Evolutionary conservation across 1,139 yeast species (phyloP).

Genomic region (Protomyces pachydermus): DNA sequence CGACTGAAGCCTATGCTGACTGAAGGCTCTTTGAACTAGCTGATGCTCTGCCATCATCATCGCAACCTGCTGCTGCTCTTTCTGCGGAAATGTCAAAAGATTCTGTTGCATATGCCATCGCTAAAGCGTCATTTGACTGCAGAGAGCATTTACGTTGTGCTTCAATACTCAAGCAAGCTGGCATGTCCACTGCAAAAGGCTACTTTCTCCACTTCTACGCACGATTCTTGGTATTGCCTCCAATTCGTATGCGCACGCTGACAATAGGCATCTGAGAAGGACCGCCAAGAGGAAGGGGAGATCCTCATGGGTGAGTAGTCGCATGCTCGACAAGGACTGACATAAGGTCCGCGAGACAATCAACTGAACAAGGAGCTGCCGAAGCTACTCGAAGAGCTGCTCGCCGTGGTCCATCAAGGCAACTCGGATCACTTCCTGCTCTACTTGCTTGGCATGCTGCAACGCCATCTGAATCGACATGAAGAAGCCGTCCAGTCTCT

Average conservation of each 20-base stretch:
- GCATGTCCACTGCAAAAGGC: background rate
- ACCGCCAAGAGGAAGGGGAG: conserved; percentile 66
- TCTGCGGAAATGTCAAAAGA: background rate
- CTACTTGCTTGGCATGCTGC: conserved; percentile 49
- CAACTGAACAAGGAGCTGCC: conserved; percentile 39
- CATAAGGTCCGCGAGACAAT: conserved; percentile 42
- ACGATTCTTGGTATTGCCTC: conserved; percentile 51
- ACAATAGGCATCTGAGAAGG: conserved; percentile 67
- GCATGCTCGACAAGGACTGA: background rate
- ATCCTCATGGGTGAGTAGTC: conserved; percentile 46
- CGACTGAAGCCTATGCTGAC: too few relatives aligned
- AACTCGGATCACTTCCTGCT: conserved; percentile 55
- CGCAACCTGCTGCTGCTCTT: too few relatives aligned
- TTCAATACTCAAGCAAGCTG: conserved; percentile 33
- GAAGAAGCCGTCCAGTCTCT: conserved; percentile 39
- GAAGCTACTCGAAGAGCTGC: conserved; percentile 39
- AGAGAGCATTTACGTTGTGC: conserved; percentile 83
- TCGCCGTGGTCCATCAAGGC: conserved; percentile 30
- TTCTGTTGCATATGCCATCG: conserved; percentile 41
- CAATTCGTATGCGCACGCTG: conserved; percentile 41
- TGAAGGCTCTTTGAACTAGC: background rate
- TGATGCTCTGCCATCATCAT: background rate
- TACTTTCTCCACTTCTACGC: conserved; percentile 6
- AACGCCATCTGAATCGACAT: conserved; percentile 7
- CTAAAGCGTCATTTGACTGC: conserved; percentile 70